Evolutionary conservation across 768 basidiomycete species (phyloP).

Genomic region (Panaeolus papilionaceus): DNA sequence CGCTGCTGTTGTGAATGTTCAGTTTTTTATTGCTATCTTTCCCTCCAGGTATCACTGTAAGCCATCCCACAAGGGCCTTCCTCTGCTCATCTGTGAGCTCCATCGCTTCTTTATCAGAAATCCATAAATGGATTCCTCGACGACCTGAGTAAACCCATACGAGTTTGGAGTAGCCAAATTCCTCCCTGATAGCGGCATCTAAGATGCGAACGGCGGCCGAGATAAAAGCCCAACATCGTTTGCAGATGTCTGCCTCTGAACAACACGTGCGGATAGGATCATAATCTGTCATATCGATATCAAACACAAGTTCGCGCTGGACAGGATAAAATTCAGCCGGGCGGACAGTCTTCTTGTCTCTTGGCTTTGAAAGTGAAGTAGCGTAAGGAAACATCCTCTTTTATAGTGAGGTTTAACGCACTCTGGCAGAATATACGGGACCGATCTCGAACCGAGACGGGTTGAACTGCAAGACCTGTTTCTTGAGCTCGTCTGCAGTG

Average conservation of each 20-base stretch:
- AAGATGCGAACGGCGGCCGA: constrained; percentile 89
- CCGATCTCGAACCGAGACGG: constrained; percentile 98
- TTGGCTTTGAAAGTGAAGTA: constrained; percentile 60
- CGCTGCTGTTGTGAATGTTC: constrained; percentile 60
- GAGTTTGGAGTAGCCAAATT: constrained; percentile 90
- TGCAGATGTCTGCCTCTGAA: constrained; percentile 88
- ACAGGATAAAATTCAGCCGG: constrained; percentile 74
- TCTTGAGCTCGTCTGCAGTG: constrained; percentile 88
- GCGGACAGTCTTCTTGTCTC: constrained; percentile 83
- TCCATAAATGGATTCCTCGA: constrained; percentile 98
- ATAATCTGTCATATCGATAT: constrained; percentile 99
- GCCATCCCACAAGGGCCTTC: constrained; percentile 82
- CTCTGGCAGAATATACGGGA: constrained; percentile 87
- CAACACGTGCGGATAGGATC: constrained; percentile 96
- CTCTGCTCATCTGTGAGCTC: constrained; percentile 92
- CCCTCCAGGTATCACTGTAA: constrained; percentile 84
- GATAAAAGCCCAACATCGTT: constrained; percentile 94
- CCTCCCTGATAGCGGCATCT: constrained; percentile 77
- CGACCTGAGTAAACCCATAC: constrained; percentile 99
- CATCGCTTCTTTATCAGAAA: constrained; percentile 89
- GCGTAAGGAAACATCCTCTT: neutral
- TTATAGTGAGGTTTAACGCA: constrained; percentile 43
- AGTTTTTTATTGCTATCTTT: constrained; percentile 85
- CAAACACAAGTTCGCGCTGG: constrained; percentile 94
- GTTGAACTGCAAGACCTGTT: constrained; percentile 82